Base-by-base conservation (phyloP, 1,284 basidiomycete genomes). In the Moniliophthora roreri region DNA sequence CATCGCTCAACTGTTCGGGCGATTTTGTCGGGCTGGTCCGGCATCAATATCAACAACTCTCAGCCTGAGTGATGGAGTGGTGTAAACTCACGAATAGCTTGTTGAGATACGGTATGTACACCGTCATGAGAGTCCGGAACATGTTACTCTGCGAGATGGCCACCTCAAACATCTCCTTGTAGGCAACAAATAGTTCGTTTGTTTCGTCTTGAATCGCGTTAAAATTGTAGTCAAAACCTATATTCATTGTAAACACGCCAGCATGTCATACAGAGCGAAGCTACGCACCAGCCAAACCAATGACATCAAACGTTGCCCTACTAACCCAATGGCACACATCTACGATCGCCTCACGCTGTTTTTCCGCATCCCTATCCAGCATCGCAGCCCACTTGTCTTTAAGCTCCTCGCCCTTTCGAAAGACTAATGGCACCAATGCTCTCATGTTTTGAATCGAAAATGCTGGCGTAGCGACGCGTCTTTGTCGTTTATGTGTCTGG, bases 171-270 rank as follows among this genome's bases (percentile, higher is more conserved):
- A 92, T 91, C 48, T 89, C 84, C 60, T 82, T 86, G 68, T 91
- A 92, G 0, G 89, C 89, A 40, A 70, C 66, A 58, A 91, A 87
- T 4, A 92, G 76, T 60, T 89, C 85, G 56, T 91, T 88, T 1
- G 81, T 74, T 61, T 89, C 87, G 52, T 89, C 77, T 42, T 87
- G 78, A 37, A 92, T 85, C 0, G 90, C 84, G 54, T 89, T 84
- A 69, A 92, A 91, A 50, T 82, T 71, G 61, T 92, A 92, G 58
- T 85, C 87, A 60, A 92, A 92, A 0, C 87, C 89, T 90, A 23
- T 20, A 36, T 24, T 2, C 28, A 11, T 3, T 51, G 18, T 11
- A 15, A 4, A 50, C 48, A 21, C 20, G 56, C 54, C 55, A 28
- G 58, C 53, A n/a, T 58, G 40, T 23, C 21, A 39, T 21, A 40